Evolutionary conservation across 805 yeast species (phyloP).

Genomic region (Wickerhamomyces pijperi): DNA sequence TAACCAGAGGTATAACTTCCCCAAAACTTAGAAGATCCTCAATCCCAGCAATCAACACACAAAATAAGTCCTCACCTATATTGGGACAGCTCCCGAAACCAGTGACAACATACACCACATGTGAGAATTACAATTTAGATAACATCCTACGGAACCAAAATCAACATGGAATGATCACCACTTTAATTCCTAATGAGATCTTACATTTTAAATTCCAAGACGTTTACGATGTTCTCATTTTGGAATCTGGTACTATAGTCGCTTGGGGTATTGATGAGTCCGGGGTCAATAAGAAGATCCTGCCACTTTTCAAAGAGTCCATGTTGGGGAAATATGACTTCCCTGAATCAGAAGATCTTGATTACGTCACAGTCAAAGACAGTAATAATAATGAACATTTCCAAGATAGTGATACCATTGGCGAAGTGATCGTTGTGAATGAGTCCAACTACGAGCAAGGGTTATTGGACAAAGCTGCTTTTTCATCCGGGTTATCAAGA

Average conservation of each 20-base stretch:
- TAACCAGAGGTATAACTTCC: conserved; percentile 4
- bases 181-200: conserved; percentile 59
- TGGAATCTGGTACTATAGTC: conserved; percentile 70
- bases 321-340: conserved; percentile 33
- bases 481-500: conserved; percentile 77
- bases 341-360: conserved; percentile 80
- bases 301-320: conserved; percentile 42
- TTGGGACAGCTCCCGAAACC: conserved; percentile 18
- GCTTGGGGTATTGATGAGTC: conserved; percentile 73
- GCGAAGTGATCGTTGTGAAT: conserved; percentile 63
- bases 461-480: conserved; percentile 73
- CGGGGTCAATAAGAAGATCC: conserved; percentile 30
- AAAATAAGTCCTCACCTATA: conserved; percentile 1
- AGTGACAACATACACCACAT: conserved; percentile 61
- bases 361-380: conserved; percentile 34
- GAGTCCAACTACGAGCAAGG: conserved; percentile 35
- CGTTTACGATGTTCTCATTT: conserved; percentile 49
- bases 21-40: conserved; percentile 9
- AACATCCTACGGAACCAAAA: conserved; percentile 23
- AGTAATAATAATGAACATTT: too few species aligned
- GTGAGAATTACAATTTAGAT: conserved; percentile 58
- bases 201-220: conserved; percentile 36
- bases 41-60: background rate
- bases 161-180: conserved; percentile 21
- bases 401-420: conserved; percentile 40